Evolutionary conservation across 1,284 basidiomycete genomes (phyloP).

Genomic region (Fomitiporia mediterranea): DNA sequence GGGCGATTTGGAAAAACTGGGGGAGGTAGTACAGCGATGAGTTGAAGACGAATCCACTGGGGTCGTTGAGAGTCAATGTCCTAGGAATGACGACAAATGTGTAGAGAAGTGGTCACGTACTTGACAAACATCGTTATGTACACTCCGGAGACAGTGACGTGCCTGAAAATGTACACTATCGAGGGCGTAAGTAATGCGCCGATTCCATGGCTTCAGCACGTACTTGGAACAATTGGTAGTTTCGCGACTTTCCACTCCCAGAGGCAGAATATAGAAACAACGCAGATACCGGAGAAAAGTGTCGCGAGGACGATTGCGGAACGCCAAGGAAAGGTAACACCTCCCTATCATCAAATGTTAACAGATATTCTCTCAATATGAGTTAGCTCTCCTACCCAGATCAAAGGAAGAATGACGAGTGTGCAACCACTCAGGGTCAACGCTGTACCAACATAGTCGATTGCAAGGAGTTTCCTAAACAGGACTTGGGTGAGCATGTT

Average conservation of each 20-base stretch:
- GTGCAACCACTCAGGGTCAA: slow-evolving; percentile 60
- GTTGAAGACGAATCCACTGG: slow-evolving; percentile 19
- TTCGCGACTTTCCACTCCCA: slow-evolving; percentile 70
- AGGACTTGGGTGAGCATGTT: background rate
- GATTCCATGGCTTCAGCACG: slow-evolving; percentile 23
- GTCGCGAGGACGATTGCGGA: slow-evolving; percentile 62
- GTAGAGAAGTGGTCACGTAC: slow-evolving; percentile 31
- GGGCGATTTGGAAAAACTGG: slow-evolving; percentile 18
- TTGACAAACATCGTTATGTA: slow-evolving; percentile 66
- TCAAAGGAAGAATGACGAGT: slow-evolving; percentile 63
- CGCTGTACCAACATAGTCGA: slow-evolving; percentile 62
- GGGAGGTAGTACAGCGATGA: slow-evolving; percentile 18
- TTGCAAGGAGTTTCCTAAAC: slow-evolving; percentile 54
- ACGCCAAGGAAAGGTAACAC: slow-evolving; percentile 63
- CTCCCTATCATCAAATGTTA: slow-evolving; percentile 41
- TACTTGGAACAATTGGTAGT: slow-evolving; percentile 67
- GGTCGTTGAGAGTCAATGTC: background rate
- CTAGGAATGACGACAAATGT: too few species aligned
- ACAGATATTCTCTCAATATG: background rate
- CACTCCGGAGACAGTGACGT: slow-evolving; percentile 63
- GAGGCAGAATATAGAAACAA: slow-evolving; percentile 55
- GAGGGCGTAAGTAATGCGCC: slow-evolving; percentile 2
- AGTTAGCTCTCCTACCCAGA: slow-evolving; percentile 50
- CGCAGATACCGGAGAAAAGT: slow-evolving; percentile 50
- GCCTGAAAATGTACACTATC: slow-evolving; percentile 67